Base-by-base conservation (phyloP, 371 early-diverging fungal species). In the Phascolomyces articulosus region DNA sequence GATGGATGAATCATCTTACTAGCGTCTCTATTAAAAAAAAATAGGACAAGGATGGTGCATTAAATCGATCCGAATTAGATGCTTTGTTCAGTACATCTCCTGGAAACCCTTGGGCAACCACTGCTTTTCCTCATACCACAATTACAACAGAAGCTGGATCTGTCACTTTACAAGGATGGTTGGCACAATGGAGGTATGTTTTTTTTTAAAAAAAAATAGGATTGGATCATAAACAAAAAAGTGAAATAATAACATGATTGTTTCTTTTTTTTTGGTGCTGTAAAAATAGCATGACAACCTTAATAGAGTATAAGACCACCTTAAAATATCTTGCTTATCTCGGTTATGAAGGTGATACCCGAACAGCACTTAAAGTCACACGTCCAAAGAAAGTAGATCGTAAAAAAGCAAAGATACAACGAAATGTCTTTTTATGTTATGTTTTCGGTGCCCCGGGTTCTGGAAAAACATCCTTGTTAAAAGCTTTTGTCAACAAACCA, bases 21-120 rank as follows among this genome's bases (percentile, higher is more conserved):
- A n/a, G n/a, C n/a, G n/a, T n/a, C n/a, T n/a, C n/a, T n/a, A n/a
- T n/a, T n/a, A n/a, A n/a, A n/a, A n/a, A n/a, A n/a, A n/a, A n/a
- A n/a, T n/a, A 93, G 85, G 99, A 98, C 77, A 93, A 95, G 61
- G 98, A 98, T 75, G 96, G 97, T 13, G 96, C 98, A 0, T 76
- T 98, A 38, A 93, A 91, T 55, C 79, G 85, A 23, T 69, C 78
- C 1, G 99, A 98, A 70, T 80, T 98, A 20, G 91, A 89, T 8
- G 90, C 90, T 4, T 74, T 98, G 11, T 97, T 97, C 67, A 85
- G 87, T 49, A 92, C 95, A 21, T 83, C 95, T 16, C 96, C 98
- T 0, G 93, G 91, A 10, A 91, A 91, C 60, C 97, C 97, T 16
- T 96, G 98, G 97, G 82, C 85, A 24, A 84, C 86, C 44, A 87